A percentile compares a stretch with the other conserved stretches of the same genome.
Evolutionary conservation across 2,329 filamentous ascomycete species (phyloP).

Genomic region (Fusarium clavum): DNA sequence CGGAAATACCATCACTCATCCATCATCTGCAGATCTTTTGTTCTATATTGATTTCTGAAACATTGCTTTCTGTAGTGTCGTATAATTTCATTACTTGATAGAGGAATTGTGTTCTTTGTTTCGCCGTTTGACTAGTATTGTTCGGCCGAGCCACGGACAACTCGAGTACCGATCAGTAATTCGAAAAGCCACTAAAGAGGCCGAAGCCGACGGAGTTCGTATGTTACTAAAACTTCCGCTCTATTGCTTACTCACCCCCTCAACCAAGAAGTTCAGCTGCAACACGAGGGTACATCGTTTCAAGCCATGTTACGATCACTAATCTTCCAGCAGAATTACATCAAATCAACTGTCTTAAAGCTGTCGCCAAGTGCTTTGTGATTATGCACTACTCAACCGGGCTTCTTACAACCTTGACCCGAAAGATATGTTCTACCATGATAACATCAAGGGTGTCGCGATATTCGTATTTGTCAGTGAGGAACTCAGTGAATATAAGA

Average conservation of each 20-base stretch:
- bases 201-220: not conserved
- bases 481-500: not conserved
- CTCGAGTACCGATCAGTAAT: conserved; percentile 12
- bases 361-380: not conserved
- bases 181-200: not conserved
- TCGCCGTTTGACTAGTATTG: rapidly evolving
- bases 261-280: not conserved
- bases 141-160: not conserved
- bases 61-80: not conserved
- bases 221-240: conserved; percentile 11
- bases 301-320: not conserved
- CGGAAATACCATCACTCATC: not conserved
- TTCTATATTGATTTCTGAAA: not conserved
- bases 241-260: not conserved
- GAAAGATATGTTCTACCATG: not conserved
- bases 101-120: not conserved
- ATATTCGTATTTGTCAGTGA: conserved; percentile 1
- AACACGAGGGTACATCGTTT: not conserved
- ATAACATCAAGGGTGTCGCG: not conserved
- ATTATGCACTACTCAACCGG: not conserved
- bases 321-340: not conserved
- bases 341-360: not conserved
- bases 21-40: not conserved
- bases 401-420: not conserved
- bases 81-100: not conserved